Conservation (phyloP, 2,329 filamentous ascomycete genomes). For the Botrytis elliptica region DNA sequence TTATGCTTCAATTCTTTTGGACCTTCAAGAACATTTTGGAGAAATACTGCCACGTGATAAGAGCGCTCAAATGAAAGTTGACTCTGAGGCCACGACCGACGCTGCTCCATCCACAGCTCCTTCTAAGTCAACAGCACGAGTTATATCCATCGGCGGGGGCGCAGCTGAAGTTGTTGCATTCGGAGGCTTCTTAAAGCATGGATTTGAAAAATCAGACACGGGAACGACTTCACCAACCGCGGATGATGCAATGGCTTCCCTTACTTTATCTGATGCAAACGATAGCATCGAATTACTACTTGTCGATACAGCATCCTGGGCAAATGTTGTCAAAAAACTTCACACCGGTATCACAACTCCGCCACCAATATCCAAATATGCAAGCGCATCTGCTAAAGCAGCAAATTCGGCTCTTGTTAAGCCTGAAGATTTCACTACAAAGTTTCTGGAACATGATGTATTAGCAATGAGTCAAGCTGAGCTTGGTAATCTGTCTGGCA, state of each 20-base stretch:
- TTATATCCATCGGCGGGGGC: slow-evolving; percentile 44
- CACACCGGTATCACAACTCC: slow-evolving; percentile 54
- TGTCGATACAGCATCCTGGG: slow-evolving; percentile 85
- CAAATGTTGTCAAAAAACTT: slow-evolving; percentile 58
- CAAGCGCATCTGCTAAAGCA: slow-evolving; percentile 48
- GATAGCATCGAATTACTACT: slow-evolving; percentile 51
- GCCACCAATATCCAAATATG: slow-evolving; percentile 52
- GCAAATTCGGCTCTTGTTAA: slow-evolving; percentile 48
- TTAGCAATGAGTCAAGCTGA: slow-evolving; percentile 44
- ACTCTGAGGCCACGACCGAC: background rate
- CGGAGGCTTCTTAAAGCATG: slow-evolving; percentile 50
- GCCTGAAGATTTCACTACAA: slow-evolving; percentile 42
- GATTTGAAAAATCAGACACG: slow-evolving; percentile 28
- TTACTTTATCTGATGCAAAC: slow-evolving; percentile 22
- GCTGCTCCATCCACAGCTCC: background rate
- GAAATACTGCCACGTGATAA: slow-evolving; percentile 16
- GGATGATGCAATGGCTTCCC: slow-evolving; percentile 19
- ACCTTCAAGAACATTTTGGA: slow-evolving; percentile 14
- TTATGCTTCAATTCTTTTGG: slow-evolving; percentile 59
- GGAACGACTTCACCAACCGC: slow-evolving; percentile 1
- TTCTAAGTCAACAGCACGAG: slow-evolving; percentile 19
- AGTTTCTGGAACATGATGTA: slow-evolving; percentile 51
- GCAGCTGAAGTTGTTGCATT: slow-evolving; percentile 65
- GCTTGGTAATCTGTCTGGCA: slow-evolving; percentile 37
- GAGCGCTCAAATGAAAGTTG: background rate